Evolutionary conservation across 2,329 filamentous ascomycete species (phyloP).

Genomic region (Apiospora arundinis): DNA sequence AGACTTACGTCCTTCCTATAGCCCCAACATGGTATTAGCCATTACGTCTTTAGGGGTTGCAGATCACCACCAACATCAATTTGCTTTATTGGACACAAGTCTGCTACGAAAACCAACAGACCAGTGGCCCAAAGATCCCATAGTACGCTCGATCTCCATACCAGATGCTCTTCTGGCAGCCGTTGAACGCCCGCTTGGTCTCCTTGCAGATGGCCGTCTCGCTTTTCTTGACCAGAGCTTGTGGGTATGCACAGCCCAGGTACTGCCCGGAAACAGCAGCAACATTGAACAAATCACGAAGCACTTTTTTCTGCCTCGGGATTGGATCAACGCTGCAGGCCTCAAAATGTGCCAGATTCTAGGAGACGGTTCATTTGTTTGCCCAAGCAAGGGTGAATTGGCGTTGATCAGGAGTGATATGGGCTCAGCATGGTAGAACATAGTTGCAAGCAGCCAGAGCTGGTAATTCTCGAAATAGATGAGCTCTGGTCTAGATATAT

Average conservation of each 20-base stretch:
- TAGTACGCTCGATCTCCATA: neutral
- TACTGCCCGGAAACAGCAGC: neutral
- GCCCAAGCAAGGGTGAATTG: neutral
- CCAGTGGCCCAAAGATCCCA: slow-evolving; percentile 3
- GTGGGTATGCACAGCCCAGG: neutral
- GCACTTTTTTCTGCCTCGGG: neutral
- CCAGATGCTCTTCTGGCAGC: neutral
- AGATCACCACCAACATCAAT: neutral
- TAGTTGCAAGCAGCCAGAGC: neutral
- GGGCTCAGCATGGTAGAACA: neutral
- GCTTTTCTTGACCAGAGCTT: neutral
- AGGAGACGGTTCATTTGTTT: neutral
- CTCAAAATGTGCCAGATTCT: neutral
- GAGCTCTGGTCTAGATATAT: neutral
- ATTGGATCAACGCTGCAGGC: neutral
- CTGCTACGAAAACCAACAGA: neutral
- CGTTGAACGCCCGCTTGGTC: neutral
- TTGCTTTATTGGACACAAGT: neutral
- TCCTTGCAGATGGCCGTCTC: neutral
- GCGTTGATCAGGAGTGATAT: neutral
- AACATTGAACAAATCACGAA: neutral
- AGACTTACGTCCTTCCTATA: neutral
- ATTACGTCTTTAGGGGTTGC: neutral
- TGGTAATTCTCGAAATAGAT: neutral
- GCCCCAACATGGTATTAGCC: neutral